A percentile compares a stretch with the other conserved stretches of the same genome.
phyloP scores from a whole-genome alignment of 805 yeast genomes.

The Metschnikowia lunata region DNA sequence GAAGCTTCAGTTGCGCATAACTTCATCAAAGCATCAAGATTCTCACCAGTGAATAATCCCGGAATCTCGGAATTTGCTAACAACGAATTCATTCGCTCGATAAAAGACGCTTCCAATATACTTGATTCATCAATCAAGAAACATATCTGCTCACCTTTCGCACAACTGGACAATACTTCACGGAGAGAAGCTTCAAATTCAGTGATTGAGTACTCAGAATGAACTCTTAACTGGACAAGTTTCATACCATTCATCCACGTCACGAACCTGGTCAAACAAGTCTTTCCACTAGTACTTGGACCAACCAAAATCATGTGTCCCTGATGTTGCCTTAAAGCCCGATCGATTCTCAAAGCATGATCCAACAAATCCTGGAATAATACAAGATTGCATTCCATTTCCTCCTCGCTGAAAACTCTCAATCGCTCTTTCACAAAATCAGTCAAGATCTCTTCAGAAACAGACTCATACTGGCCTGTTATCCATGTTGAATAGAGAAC shows the following conservation, averaged over 20 bases:
- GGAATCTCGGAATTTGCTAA: conserved; percentile 92
- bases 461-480: conserved; percentile 56
- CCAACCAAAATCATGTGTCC: conserved; percentile 90
- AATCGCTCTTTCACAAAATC: conserved; percentile 61
- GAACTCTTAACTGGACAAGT: conserved; percentile 54
- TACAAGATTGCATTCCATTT: conserved; percentile 53
- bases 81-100: conserved; percentile 90
- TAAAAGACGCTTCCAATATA: conserved; percentile 67
- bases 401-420: conserved; percentile 74
- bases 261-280: conserved; percentile 72
- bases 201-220: conserved; percentile 45
- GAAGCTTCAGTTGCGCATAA: conserved; percentile 55
- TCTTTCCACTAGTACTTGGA: conserved; percentile 75
- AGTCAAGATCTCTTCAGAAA: conserved; percentile 42
- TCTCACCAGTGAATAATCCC: conserved; percentile 79
- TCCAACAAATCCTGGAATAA: conserved; percentile 69
- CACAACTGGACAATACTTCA: conserved; percentile 42
- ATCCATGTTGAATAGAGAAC: conserved; percentile 75
- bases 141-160: conserved; percentile 57
- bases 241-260: conserved; percentile 86
- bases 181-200: conserved; percentile 70
- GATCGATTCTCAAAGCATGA: conserved; percentile 71
- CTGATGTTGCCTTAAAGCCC: conserved; percentile 79
- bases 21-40: conserved; percentile 47
- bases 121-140: conserved; percentile 79